These are phyloP conservation scores for Puccinia triticina DNA, from an alignment of 1,284 basidiomycete genomes.

Conservation along the genomic window DNA sequence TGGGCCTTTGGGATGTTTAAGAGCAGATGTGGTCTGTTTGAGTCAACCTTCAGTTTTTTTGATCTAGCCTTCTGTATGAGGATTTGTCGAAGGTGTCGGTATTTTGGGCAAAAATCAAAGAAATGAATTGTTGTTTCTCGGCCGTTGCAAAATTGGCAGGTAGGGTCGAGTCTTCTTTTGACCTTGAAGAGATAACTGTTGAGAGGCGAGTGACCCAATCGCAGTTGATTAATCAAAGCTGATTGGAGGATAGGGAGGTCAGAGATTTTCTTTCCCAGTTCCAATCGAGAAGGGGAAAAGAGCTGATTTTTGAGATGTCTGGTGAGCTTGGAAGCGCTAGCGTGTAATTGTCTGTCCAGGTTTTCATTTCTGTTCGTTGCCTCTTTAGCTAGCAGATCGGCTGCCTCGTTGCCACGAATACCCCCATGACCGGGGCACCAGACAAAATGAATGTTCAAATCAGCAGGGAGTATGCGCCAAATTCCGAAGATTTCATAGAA, in stretches of 20 bases:
- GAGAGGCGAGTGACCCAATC: not conserved
- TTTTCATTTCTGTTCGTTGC: not conserved
- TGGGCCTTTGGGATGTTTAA: not conserved
- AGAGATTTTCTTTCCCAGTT: not conserved
- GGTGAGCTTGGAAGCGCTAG: not conserved
- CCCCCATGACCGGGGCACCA: constrained; percentile 11
- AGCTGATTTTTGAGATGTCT: too few relatives aligned
- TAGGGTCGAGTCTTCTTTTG: not conserved
- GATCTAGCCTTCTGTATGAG: too few relatives aligned
- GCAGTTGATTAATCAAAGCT: not conserved
- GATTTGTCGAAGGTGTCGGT: too few relatives aligned
- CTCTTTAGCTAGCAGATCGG: not conserved
- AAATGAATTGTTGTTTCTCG: not conserved
- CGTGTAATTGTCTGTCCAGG: not conserved
- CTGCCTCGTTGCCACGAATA: not conserved
- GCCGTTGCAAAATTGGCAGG: not conserved
- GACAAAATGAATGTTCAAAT: not conserved
- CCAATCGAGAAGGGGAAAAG: too few relatives aligned
- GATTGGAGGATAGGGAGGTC: not conserved
- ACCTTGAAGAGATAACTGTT: not conserved
- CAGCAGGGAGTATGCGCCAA: too few relatives aligned
- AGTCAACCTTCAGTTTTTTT: too few relatives aligned
- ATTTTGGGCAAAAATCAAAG: too few relatives aligned
- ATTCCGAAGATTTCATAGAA: not conserved
- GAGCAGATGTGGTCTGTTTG: not conserved